These are phyloP conservation scores for Ettlia oleoabundans DNA, from an alignment of 139 green algal species.

Conservation along the genomic window DNA sequence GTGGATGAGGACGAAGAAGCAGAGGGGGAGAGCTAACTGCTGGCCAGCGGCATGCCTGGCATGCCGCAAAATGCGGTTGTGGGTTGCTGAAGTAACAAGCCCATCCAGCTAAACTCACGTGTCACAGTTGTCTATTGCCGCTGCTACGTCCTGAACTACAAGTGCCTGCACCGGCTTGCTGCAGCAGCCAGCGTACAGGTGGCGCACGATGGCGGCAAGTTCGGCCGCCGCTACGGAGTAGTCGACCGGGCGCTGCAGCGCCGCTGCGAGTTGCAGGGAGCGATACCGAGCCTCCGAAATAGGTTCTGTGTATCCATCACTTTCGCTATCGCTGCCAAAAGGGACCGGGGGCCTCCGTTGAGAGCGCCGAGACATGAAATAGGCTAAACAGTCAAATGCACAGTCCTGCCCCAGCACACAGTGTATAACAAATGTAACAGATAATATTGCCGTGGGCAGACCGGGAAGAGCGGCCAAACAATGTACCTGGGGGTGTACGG, in stretches of 20 bases:
- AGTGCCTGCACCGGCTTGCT: conserved; percentile 5
- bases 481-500: too few relatives aligned
- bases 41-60: not conserved
- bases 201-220: not conserved
- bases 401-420: too few relatives aligned
- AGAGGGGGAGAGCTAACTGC: too few relatives aligned
- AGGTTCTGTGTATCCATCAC: not conserved
- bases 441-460: too few relatives aligned
- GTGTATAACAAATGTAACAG: too few relatives aligned
- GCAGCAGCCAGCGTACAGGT: not conserved
- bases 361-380: not conserved
- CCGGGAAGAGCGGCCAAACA: too few relatives aligned
- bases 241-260: not conserved
- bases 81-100: too few relatives aligned
- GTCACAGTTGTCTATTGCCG: conserved; percentile 1
- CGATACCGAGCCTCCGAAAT: not conserved
- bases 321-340: not conserved
- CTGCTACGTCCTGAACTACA: not conserved
- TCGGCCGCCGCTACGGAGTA: not conserved
- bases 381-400: too few relatives aligned
- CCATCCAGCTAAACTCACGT: not conserved
- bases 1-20: too few relatives aligned
- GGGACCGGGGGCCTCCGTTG: too few relatives aligned
- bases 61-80: not conserved
- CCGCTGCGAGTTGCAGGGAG: not conserved